A percentile compares a stretch with the other conserved stretches of the same genome.
Conservation (phyloP, 2,329 filamentous ascomycete species). For the Zymoseptoria tritici region DNA sequence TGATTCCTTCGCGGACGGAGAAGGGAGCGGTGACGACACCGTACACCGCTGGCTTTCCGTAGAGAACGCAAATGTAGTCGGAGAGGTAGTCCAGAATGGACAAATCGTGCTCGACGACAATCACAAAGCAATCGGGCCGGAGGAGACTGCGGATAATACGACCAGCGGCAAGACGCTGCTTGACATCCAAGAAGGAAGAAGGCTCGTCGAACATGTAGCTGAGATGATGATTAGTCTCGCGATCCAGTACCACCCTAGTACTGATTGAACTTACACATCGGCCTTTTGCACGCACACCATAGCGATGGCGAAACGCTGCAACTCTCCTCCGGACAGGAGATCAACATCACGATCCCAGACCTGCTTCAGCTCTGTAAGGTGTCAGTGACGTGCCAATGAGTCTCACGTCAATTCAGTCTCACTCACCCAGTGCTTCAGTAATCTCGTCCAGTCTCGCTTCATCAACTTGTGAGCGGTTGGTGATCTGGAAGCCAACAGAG, state of each 20-base stretch:
- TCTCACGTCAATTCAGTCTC: neutral
- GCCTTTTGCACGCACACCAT: constrained; percentile 92
- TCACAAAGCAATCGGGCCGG: constrained; percentile 85
- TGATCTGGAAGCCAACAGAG: constrained; percentile 70
- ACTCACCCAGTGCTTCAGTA: constrained; percentile 62
- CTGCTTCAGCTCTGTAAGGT: constrained; percentile 63
- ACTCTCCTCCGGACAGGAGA: constrained; percentile 88
- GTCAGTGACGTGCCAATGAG: neutral
- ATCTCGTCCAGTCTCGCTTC: constrained; percentile 67
- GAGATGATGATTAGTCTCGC: constrained; percentile 5
- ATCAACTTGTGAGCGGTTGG: constrained; percentile 65
- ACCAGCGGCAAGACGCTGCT: constrained; percentile 91
- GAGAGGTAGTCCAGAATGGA: constrained; percentile 97
- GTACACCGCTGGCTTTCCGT: constrained; percentile 90
- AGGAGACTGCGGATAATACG: constrained; percentile 87
- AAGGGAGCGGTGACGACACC: constrained; percentile 94
- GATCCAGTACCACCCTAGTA: neutral
- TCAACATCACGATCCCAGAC: constrained; percentile 88
- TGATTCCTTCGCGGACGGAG: constrained; percentile 97
- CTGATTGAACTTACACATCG: constrained; percentile 60
- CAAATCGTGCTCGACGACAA: constrained; percentile 98
- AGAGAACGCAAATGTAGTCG: constrained; percentile 95
- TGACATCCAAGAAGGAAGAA: constrained; percentile 97
- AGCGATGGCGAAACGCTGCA: constrained; percentile 95
- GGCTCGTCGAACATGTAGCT: constrained; percentile 99